Evolutionary conservation across 805 yeast genomes (phyloP).

Genomic region (Torulaspora microellipsoides): DNA sequence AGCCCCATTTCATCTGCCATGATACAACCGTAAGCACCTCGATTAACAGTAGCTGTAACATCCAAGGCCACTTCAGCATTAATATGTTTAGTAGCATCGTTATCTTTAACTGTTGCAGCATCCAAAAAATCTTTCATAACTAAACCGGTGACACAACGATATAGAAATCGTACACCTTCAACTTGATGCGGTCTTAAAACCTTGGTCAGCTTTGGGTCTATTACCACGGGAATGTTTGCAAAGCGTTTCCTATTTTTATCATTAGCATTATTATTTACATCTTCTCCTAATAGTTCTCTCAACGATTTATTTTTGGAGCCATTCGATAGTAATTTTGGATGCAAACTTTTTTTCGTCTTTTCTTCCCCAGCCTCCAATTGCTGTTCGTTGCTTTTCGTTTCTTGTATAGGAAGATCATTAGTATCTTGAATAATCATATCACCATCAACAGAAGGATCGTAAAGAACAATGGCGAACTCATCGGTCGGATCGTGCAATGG

Average conservation of each 20-base stretch:
- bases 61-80: neutral
- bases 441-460: constrained; percentile 91
- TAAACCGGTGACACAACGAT: constrained; percentile 85
- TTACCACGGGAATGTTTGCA: constrained; percentile 91
- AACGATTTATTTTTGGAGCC: constrained; percentile 51
- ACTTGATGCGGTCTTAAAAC: constrained; percentile 93
- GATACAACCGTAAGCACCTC: constrained; percentile 88
- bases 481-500: constrained; percentile 94
- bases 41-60: constrained; percentile 36
- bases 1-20: constrained; percentile 99
- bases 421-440: constrained; percentile 26
- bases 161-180: constrained; percentile 89
- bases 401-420: constrained; percentile 5
- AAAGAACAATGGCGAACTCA: constrained; percentile 89
- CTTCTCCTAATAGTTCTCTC: constrained; percentile 75
- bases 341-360: constrained; percentile 31
- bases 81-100: constrained; percentile 2
- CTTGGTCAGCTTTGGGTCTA: constrained; percentile 82
- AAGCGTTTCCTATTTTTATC: constrained; percentile 43
- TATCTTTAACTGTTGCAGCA: constrained; percentile 19
- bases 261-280: constrained; percentile 39
- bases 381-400: constrained; percentile 22
- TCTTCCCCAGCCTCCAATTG: constrained; percentile 11
- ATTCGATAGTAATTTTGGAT: constrained; percentile 29
- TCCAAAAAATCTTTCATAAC: constrained; percentile 40